Conservation (phyloP, 352 stramenopile genomes). For the Globisporangium echinulatum region DNA sequence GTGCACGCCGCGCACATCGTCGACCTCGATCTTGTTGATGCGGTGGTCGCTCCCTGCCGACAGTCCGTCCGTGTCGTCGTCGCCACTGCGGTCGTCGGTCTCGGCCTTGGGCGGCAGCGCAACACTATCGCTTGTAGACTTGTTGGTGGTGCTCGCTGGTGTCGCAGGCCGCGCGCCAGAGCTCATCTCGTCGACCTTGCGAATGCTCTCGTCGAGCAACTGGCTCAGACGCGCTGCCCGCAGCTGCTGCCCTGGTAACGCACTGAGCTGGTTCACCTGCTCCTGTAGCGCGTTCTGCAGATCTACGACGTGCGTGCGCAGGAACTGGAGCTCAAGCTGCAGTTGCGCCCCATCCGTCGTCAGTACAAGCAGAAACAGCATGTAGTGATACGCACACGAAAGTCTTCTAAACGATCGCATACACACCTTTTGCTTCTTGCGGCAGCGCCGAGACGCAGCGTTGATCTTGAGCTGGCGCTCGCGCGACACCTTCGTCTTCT, state of each 20-base stretch:
- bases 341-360: too few relatives aligned
- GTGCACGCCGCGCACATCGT: slow-evolving; percentile 40
- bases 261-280: slow-evolving; percentile 44
- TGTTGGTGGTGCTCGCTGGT: slow-evolving; percentile 17
- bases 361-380: too few relatives aligned
- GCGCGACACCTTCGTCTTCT: slow-evolving; percentile 82
- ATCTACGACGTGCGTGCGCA: slow-evolving; percentile 75
- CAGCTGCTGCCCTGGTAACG: slow-evolving; percentile 31
- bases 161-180: slow-evolving; percentile 35
- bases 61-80: slow-evolving; percentile 34
- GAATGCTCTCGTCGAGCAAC: slow-evolving; percentile 65
- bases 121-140: slow-evolving; percentile 24
- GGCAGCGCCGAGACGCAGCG: slow-evolving; percentile 65
- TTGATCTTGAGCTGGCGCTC: slow-evolving; percentile 88
- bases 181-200: slow-evolving; percentile 77
- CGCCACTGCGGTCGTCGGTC: slow-evolving; percentile 27
- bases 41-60: slow-evolving; percentile 28
- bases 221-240: slow-evolving; percentile 38
- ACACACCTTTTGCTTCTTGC: slow-evolving; percentile 78
- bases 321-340: slow-evolving; percentile 74
- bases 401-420: neutral
- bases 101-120: slow-evolving; percentile 13
- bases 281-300: slow-evolving; percentile 66
- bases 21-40: slow-evolving; percentile 53
- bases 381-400: too few relatives aligned